These are phyloP conservation scores for Anacardium occidentale DNA, from an alignment of 345 rosid species.

Conservation along the genomic window DNA sequence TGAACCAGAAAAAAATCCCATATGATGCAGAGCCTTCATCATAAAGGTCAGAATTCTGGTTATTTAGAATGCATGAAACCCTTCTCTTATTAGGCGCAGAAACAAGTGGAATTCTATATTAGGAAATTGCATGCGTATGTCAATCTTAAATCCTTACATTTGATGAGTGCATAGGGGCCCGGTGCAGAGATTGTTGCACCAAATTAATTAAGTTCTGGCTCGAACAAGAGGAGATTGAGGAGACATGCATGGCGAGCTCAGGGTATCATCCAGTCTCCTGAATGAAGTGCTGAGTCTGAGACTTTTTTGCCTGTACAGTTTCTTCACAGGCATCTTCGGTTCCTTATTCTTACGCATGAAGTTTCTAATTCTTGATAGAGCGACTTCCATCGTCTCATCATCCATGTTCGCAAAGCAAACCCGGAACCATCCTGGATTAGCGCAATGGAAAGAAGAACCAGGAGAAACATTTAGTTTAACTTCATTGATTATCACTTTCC, in stretches of 20 bases:
- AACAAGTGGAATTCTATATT: neutral
- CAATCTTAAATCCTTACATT: neutral
- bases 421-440: slow-evolving; percentile 87
- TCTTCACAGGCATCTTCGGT: slow-evolving; percentile 44
- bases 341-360: slow-evolving; percentile 49
- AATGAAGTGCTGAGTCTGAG: slow-evolving; percentile 64
- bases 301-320: slow-evolving; percentile 54
- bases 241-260: slow-evolving; percentile 44
- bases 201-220: slow-evolving; percentile 43
- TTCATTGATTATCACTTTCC: slow-evolving; percentile 73
- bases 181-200: neutral
- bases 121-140: neutral
- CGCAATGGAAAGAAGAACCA: slow-evolving; percentile 79
- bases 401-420: slow-evolving; percentile 96
- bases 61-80: slow-evolving; percentile 11
- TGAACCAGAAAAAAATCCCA: slow-evolving; percentile 12
- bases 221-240: slow-evolving; percentile 84
- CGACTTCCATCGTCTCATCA: slow-evolving; percentile 64
- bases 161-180: too few species aligned
- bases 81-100: neutral
- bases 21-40: neutral
- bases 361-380: slow-evolving; percentile 56
- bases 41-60: slow-evolving; percentile 5
- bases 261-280: slow-evolving; percentile 49
- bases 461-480: slow-evolving; percentile 91